phyloP scores from a whole-genome alignment of 768 basidiomycete genomes.

The Termitomyces sp. region DNA sequence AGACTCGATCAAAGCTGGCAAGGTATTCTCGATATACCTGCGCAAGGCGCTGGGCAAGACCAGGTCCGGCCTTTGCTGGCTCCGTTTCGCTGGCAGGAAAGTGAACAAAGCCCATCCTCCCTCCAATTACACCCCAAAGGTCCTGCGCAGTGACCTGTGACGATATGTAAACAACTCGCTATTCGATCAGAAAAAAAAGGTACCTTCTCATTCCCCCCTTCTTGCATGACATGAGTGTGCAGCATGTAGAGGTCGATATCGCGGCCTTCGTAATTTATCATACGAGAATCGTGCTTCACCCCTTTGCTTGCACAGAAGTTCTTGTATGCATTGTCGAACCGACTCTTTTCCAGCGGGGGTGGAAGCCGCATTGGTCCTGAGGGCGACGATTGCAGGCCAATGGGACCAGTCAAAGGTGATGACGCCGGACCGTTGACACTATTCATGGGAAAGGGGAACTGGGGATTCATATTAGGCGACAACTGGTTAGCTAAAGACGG shows the following conservation, averaged over 20 bases:
- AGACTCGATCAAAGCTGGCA: slow-evolving; percentile 52
- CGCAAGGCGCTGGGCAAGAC: slow-evolving; percentile 56
- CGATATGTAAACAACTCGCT: not conserved
- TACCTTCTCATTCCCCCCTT: slow-evolving; percentile 54
- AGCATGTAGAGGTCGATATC: slow-evolving; percentile 59
- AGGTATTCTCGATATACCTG: slow-evolving; percentile 63
- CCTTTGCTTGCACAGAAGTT: slow-evolving; percentile 44
- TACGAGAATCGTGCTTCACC: slow-evolving; percentile 37
- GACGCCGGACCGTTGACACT: slow-evolving; percentile 10
- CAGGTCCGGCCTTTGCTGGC: slow-evolving; percentile 62
- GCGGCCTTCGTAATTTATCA: slow-evolving; percentile 51
- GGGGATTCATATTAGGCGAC: slow-evolving; percentile 33
- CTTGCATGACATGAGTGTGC: slow-evolving; percentile 57
- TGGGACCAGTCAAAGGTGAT: slow-evolving; percentile 13
- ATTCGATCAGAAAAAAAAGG: not conserved
- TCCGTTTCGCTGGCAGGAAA: slow-evolving; percentile 62
- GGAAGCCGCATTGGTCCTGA: slow-evolving; percentile 19
- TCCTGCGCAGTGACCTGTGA: slow-evolving; percentile 55
- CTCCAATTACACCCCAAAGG: slow-evolving; percentile 65
- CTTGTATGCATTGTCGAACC: slow-evolving; percentile 53
- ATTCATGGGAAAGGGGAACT: slow-evolving; percentile 19
- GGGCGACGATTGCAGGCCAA: slow-evolving; percentile 8
- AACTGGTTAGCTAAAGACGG: slow-evolving; percentile 29
- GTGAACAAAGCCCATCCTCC: slow-evolving; percentile 62
- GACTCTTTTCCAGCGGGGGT: slow-evolving; percentile 46